Conservation (phyloP, 305 asterid genomes). For the Nicotiana rustica region DNA sequence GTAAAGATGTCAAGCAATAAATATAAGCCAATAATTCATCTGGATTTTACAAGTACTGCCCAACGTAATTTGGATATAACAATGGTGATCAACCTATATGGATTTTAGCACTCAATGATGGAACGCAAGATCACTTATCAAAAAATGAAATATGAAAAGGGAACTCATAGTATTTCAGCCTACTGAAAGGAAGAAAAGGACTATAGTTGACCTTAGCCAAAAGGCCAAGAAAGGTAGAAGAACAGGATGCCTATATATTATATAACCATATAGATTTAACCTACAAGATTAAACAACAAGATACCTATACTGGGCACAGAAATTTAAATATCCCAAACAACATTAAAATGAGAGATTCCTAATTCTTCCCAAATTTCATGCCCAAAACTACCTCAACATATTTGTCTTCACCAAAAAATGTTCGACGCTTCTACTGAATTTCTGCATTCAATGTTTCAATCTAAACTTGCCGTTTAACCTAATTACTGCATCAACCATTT, state of each 20-base stretch:
- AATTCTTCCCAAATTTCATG: neutral
- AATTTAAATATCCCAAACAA: neutral
- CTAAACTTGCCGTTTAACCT: conserved; percentile 18
- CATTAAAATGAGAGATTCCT: neutral
- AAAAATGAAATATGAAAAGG: neutral
- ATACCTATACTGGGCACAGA: neutral
- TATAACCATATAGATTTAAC: neutral
- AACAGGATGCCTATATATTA: neutral
- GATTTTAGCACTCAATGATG: neutral
- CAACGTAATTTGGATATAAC: neutral
- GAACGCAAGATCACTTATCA: neutral
- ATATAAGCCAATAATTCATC: conserved; percentile 25
- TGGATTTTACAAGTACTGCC: neutral
- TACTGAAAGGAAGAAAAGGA: neutral
- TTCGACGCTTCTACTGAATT: neutral
- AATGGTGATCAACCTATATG: conserved; percentile 14
- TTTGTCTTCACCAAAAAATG: neutral
- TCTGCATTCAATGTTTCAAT: neutral
- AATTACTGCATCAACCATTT: neutral
- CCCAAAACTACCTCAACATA: conserved; percentile 28
- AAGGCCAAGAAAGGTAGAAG: conserved; percentile 19
- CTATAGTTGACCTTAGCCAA: neutral
- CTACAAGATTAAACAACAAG: neutral
- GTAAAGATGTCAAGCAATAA: conserved; percentile 27
- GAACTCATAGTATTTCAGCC: neutral